phyloP scores from a whole-genome alignment of 768 basidiomycete species.

The Pulveroboletus sp. region DNA sequence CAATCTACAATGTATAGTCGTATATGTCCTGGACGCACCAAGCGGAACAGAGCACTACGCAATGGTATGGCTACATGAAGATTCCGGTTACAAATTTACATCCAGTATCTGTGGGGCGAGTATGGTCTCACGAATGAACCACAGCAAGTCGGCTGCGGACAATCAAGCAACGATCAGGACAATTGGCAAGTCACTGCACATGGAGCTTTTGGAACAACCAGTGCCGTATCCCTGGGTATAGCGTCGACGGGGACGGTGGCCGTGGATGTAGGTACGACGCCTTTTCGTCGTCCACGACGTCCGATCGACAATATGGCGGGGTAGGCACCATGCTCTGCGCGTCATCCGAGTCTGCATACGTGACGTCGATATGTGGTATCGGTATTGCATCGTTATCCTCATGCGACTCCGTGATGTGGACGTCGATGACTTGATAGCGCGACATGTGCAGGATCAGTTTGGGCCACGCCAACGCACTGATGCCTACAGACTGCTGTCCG shows the following conservation, averaged over 20 bases:
- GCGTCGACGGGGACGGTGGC: background rate
- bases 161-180: background rate
- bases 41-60: background rate
- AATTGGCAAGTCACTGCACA: background rate
- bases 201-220: constrained; percentile 16
- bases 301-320: constrained; percentile 34
- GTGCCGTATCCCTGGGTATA: constrained; percentile 2
- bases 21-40: too few relatives aligned
- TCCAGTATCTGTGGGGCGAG: background rate
- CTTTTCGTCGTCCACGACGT: constrained; percentile 12
- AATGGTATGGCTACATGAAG: constrained; percentile 3
- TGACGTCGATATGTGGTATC: constrained; percentile 30
- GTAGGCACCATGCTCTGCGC: constrained; percentile 21
- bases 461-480: constrained; percentile 50
- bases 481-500: constrained; percentile 37
- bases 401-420: constrained; percentile 23
- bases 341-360: constrained; percentile 17
- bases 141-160: background rate
- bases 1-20: too few relatives aligned
- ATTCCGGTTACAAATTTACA: too few relatives aligned
- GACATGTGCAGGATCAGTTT: constrained; percentile 37
- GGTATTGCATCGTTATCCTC: background rate
- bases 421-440: constrained; percentile 46
- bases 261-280: background rate
- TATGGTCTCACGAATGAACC: background rate